Evolutionary conservation across 2,329 filamentous ascomycete species (phyloP).

Genomic region (Trichophyton simii): DNA sequence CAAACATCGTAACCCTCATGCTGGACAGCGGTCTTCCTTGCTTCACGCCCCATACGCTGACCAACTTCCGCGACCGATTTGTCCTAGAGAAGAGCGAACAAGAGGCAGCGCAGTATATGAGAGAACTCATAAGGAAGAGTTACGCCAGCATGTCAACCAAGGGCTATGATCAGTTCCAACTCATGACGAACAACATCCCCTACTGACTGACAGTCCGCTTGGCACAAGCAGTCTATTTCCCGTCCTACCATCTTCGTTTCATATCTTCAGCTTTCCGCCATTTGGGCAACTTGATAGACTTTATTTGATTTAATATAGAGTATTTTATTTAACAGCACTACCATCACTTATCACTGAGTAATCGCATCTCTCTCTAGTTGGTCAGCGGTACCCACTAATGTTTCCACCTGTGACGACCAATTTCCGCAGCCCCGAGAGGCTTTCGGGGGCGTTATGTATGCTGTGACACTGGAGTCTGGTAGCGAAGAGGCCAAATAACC

Average conservation of each 20-base stretch:
- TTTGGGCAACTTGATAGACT: not conserved
- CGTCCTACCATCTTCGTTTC: not conserved
- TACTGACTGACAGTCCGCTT: constrained; percentile 44
- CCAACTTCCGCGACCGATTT: constrained; percentile 85
- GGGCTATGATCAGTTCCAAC: constrained; percentile 95
- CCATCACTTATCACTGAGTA: not conserved
- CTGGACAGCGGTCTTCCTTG: constrained; percentile 90
- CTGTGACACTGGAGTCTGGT: not conserved
- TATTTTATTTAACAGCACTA: not conserved
- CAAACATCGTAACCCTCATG: constrained; percentile 86
- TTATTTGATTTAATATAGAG: not conserved
- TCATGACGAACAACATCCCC: constrained; percentile 93
- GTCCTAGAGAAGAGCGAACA: constrained; percentile 82
- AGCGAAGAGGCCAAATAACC: not conserved
- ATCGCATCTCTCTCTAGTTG: too few species aligned
- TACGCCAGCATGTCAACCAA: constrained; percentile 83
- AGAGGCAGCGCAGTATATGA: constrained; percentile 91
- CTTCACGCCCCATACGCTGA: constrained; percentile 92
- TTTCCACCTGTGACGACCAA: too few species aligned
- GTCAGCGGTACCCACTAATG: too few species aligned
- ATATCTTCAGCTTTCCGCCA: not conserved
- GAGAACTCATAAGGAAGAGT: constrained; percentile 77
- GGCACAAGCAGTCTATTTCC: too few species aligned
- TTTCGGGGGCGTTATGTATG: not conserved
- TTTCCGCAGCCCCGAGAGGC: too few species aligned